Base-by-base conservation (phyloP, 2,329 filamentous ascomycete genomes). In the Paraphoma chrysanthemicola region DNA sequence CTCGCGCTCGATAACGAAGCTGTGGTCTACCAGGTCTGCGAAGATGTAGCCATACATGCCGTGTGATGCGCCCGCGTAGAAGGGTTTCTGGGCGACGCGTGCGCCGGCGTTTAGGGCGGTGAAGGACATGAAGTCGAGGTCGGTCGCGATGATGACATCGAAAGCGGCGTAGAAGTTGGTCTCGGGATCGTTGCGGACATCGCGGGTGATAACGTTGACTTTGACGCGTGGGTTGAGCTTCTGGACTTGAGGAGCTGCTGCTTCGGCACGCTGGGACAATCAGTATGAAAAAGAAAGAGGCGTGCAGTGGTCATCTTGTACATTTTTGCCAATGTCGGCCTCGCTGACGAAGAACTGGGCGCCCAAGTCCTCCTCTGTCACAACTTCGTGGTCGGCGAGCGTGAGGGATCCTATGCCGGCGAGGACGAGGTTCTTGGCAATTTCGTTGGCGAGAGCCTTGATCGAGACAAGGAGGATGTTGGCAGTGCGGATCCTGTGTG, bases 21-120 rank as follows among this genome's bases (percentile, higher is more conserved):
- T 89, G 76, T 99, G 95, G 69, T 89, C 85, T 66, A 97, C 92
- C 18, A 99, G 84, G 75, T 99, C 95, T 55, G 91, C 90, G 75
- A 99, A 99, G 64, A 97, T 90, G 80, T 92, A 99, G 53, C 95
- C 95, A 75, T 96, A 98, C 74, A 97, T 85, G 47, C 95, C 95
- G 73, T 97, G 92, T 2, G 90, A 87, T 48, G 88, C 90, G 36
- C 93, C 91, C 9, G 92, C 92, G 78, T 99, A 99, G 77, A 97
- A 97, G 10, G 93, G 88, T 46, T 88, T 87, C 60, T 87, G 85
- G 58, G 90, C 88, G 38, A 96, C 80, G 45, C 94, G 90, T 41
- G 93, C 93, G 29, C 91, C 90, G 18, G 91, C 91, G 79, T 98
- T 97, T 79, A 98, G 90, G 56, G 87, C 85, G 62, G 88, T 87